phyloP scores from a whole-genome alignment of 139 green algal species.

The Chlorokybus atmophyticus region DNA sequence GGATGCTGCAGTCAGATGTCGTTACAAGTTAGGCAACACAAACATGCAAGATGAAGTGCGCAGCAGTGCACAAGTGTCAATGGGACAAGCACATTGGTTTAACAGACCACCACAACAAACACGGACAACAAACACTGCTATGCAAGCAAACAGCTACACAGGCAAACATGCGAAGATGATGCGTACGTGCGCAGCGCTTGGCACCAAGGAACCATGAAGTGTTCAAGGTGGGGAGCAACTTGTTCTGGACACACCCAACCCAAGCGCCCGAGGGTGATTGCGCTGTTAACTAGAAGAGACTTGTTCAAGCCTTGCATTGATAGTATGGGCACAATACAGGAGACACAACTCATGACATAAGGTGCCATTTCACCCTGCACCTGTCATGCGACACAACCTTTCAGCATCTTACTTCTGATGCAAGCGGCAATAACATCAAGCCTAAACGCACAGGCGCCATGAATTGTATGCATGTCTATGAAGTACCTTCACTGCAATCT shows the following conservation, averaged over 20 bases:
- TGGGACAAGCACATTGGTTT: neutral
- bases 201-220: slow-evolving; percentile 73
- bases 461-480: no score
- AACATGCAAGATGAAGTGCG: no score
- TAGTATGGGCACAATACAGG: slow-evolving; percentile 52
- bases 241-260: slow-evolving; percentile 47
- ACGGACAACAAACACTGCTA: neutral
- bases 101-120: neutral
- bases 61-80: no score
- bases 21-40: neutral
- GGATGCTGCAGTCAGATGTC: slow-evolving; percentile 31
- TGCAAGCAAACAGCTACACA: neutral
- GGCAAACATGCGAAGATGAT: neutral
- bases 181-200: slow-evolving; percentile 42
- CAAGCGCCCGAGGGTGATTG: slow-evolving; percentile 77
- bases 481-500: slow-evolving; percentile 66
- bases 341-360: slow-evolving; percentile 34
- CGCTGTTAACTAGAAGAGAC: slow-evolving; percentile 73
- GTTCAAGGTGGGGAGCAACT: slow-evolving; percentile 54
- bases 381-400: no score
- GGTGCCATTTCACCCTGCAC: slow-evolving; percentile 39
- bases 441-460: no score
- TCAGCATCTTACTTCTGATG: no score
- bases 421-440: no score
- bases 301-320: slow-evolving; percentile 35